Percentiles rank a stretch among this genome's conserved stretches.
These are phyloP conservation scores for Tetrahymena thermophila DNA, from an alignment of 73 alveolate genomes.

Conservation along the genomic window DNA sequence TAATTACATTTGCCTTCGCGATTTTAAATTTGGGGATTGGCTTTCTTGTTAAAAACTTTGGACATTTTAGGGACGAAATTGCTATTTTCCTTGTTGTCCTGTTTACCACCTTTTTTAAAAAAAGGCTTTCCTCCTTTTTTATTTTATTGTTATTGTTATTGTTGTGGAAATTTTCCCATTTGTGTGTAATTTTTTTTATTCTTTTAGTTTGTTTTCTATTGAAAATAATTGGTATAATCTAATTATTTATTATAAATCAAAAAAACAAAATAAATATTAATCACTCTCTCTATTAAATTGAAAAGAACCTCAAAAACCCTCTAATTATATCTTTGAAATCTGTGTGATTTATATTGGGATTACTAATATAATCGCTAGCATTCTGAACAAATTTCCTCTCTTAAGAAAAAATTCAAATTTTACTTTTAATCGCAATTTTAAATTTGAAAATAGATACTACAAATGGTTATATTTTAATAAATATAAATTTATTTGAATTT, in stretches of 20 bases:
- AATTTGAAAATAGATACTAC: neutral
- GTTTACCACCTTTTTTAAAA: neutral
- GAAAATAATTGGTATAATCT: neutral
- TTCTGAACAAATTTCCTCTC: neutral
- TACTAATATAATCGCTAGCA: neutral
- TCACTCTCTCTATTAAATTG: neutral
- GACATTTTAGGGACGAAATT: neutral
- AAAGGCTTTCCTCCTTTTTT: neutral
- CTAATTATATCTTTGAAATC: neutral
- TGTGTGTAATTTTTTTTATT: no score
- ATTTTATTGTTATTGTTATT: neutral
- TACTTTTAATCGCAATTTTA: neutral
- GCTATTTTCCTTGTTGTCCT: neutral
- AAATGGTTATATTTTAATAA: neutral
- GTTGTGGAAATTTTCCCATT: neutral
- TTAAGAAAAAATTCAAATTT: neutral
- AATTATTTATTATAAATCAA: no score
- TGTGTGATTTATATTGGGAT: neutral
- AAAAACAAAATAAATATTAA: no score
- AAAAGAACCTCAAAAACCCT: neutral
- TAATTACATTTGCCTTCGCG: neutral
- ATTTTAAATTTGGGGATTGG: neutral
- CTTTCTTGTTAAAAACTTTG: neutral
- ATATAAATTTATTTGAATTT: neutral
- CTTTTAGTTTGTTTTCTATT: neutral